Base-by-base conservation (phyloP, 2,329 filamentous ascomycete species). In the Aspergillus amoenus region DNA sequence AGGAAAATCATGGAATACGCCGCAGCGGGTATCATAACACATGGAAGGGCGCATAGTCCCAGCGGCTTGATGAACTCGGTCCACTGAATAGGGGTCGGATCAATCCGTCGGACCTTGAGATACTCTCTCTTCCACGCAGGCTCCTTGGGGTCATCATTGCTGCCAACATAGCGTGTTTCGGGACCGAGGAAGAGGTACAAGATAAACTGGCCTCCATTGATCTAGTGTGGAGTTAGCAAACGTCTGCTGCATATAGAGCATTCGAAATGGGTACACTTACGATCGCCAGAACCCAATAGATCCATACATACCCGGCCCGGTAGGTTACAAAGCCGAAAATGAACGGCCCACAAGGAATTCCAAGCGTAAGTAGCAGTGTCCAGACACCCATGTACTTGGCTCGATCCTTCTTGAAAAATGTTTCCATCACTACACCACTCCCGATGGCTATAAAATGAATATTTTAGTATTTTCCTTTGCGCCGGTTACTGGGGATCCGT, bases 1-100 rank as follows among this genome's bases (percentile, higher is more conserved):
- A 81, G 71, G 69, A 87, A 87, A 17, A 84, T 71, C 76, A 87
- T 83, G 6, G 82, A 70, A 66, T 87, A 86, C 3, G 81, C 78
- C 9, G 75, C 70, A 0, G 84, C 76, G 0, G 84, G 82, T 18
- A 86, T 75, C 41, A 81, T 60, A 34, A 85, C 78, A 40, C 76
- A 80, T 0, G 78, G 74, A 52, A 78, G 76, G 6, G 70, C 69
- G 52, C 74, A 76, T 52, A 85, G 73, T 37, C 74, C 68, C 30
- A 82, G 68, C 1, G 84, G 83, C 12, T 78, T 76, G 45, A 84
- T 65, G 58, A 86, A 86, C 52, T 84, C 82, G 34, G 68, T 67
- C 43, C 69, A 64, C 0, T 67, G 74, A 21, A 86, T 69, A 0
- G 82, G 82, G 0, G 73, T 77, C 0, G 79, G 76, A 56, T 85